These are phyloP conservation scores for Solanum chiquidenum DNA, from an alignment of 257 asterid genomes.

Conservation along the genomic window DNA sequence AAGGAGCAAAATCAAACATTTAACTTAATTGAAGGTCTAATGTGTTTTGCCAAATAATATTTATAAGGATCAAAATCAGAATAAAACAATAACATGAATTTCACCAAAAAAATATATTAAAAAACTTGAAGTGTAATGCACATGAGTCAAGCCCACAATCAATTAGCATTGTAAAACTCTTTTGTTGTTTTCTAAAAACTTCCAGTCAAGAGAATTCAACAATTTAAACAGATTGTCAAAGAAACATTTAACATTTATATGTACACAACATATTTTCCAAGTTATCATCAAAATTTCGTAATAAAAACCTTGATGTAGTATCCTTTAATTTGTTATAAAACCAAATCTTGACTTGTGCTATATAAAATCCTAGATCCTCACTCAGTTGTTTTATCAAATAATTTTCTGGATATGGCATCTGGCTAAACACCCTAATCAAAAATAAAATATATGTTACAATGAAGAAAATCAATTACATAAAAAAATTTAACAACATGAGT, in stretches of 20 bases:
- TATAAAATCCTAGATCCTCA: not conserved
- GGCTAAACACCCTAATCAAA: not conserved
- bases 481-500: not conserved
- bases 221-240: not conserved
- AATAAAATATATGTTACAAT: not conserved
- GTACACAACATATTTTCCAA: too few relatives aligned
- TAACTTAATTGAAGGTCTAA: too few relatives aligned
- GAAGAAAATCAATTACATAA: not conserved
- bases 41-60: not conserved
- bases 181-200: not conserved
- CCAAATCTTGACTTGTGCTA: not conserved
- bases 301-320: not conserved
- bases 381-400: not conserved
- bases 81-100: too few relatives aligned
- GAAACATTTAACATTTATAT: too few relatives aligned
- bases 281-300: not conserved
- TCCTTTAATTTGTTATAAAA: not conserved
- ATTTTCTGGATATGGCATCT: not conserved
- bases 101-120: too few relatives aligned
- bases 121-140: too few relatives aligned
- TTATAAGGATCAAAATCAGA: too few relatives aligned
- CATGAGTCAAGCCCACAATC: too few relatives aligned
- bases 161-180: too few relatives aligned
- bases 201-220: not conserved
- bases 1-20: too few relatives aligned